phyloP scores from a whole-genome alignment of 352 stramenopile genomes.

The Aphanomyces stellatus region DNA sequence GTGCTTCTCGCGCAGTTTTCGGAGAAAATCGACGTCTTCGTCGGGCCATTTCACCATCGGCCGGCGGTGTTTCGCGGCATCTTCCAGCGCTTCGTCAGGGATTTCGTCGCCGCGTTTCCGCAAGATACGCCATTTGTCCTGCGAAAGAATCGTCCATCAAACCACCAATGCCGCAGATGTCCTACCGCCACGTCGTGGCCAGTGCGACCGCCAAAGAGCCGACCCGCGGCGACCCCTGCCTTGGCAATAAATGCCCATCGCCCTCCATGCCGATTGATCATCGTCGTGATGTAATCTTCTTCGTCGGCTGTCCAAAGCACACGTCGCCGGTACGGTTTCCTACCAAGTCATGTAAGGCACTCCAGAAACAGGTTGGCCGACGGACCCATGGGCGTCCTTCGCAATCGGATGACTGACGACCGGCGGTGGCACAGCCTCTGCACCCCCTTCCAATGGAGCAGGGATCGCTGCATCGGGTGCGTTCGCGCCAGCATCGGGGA shows the following conservation, averaged over 20 bases:
- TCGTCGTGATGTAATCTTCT: conserved; percentile 1
- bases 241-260: background rate
- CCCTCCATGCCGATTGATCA: background rate
- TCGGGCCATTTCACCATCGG: background rate
- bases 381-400: background rate
- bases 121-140: conserved; percentile 9
- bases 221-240: background rate
- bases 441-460: background rate
- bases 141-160: background rate
- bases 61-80: background rate
- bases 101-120: background rate
- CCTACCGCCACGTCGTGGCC: background rate
- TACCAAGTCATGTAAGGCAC: background rate
- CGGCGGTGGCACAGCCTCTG: background rate
- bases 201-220: background rate
- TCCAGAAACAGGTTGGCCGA: background rate
- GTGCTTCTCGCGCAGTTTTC: background rate
- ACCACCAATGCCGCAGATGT: no score
- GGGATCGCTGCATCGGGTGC: background rate
- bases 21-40: background rate
- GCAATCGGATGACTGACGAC: background rate
- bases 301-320: background rate
- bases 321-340: background rate
- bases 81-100: background rate
- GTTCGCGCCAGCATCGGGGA: background rate